Evolutionary conservation across 306 rosid species (phyloP).

Genomic region (Corylus americana): DNA sequence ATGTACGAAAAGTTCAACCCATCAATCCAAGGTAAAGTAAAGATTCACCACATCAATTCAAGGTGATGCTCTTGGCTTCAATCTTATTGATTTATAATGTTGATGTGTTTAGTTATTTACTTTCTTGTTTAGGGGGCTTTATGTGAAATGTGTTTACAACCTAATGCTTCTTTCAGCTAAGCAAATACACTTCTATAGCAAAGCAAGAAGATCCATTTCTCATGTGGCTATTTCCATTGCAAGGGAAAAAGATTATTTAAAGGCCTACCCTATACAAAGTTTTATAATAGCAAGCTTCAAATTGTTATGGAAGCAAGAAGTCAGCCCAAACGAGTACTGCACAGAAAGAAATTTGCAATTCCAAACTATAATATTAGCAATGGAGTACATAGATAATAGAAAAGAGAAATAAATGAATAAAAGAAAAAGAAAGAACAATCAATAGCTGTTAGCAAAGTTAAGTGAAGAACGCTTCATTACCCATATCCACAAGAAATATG

Average conservation of each 20-base stretch:
- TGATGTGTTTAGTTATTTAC: no score
- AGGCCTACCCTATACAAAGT: conserved; percentile 67
- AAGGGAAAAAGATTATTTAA: conserved; percentile 7
- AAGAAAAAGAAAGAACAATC: neutral
- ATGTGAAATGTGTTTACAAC: neutral
- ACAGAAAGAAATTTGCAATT: conserved; percentile 30
- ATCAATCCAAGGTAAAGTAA: neutral
- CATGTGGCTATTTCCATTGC: neutral
- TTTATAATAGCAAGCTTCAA: conserved; percentile 52
- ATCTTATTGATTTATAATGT: neutral
- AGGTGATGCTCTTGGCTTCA: neutral
- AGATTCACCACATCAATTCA: conserved; percentile 6
- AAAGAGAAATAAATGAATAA: neutral
- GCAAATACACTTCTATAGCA: neutral
- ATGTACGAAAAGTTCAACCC: neutral
- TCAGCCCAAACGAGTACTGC: conserved; percentile 74
- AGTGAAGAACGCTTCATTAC: conserved; percentile 40
- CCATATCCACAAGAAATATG: conserved; percentile 82
- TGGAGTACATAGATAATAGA: neutral
- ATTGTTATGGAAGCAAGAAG: conserved; percentile 71
- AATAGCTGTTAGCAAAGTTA: conserved; percentile 16
- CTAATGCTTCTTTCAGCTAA: neutral
- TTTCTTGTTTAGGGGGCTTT: neutral
- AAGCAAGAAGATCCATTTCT: neutral
- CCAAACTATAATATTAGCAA: conserved; percentile 13